Evolutionary conservation across 2,329 filamentous ascomycete species (phyloP).

Genomic region (Neoascochyta sp.): DNA sequence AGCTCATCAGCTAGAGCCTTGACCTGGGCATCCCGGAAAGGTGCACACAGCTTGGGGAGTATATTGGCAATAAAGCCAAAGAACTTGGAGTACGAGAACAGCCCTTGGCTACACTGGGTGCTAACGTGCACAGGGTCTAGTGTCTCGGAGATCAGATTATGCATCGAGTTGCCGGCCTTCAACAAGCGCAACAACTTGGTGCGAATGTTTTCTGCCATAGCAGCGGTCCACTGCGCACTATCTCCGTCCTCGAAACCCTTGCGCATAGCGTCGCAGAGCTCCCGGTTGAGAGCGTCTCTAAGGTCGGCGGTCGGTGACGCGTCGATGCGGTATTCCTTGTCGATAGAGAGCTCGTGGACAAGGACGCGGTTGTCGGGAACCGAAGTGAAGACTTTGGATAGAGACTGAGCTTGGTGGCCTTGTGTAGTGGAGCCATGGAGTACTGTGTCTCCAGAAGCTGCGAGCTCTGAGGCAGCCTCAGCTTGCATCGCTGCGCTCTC

Average conservation of each 20-base stretch:
- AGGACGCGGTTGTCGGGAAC: slow-evolving; percentile 71
- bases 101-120: slow-evolving; percentile 65
- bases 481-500: slow-evolving; percentile 37
- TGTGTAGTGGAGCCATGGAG: slow-evolving; percentile 14
- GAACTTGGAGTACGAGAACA: slow-evolving; percentile 77
- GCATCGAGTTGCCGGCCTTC: slow-evolving; percentile 67
- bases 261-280: slow-evolving; percentile 60
- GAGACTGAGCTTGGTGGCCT: slow-evolving; percentile 41
- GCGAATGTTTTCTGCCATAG: slow-evolving; percentile 67
- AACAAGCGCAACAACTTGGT: slow-evolving; percentile 70
- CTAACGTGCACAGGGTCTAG: slow-evolving; percentile 69
- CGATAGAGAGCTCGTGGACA: slow-evolving; percentile 75
- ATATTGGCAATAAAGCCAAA: slow-evolving; percentile 72
- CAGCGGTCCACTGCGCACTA: slow-evolving; percentile 64
- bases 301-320: slow-evolving; percentile 52
- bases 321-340: slow-evolving; percentile 72
- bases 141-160: slow-evolving; percentile 70
- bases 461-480: slow-evolving; percentile 31
- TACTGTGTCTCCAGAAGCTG: slow-evolving; percentile 16
- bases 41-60: slow-evolving; percentile 75
- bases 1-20: slow-evolving; percentile 64
- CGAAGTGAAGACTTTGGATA: slow-evolving; percentile 55
- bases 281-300: slow-evolving; percentile 58
- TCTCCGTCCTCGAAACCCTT: slow-evolving; percentile 60
- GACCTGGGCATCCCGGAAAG: slow-evolving; percentile 73